Evolutionary conservation across 257 asterid species (phyloP).

Genomic region (Ophiorrhiza pumila): DNA sequence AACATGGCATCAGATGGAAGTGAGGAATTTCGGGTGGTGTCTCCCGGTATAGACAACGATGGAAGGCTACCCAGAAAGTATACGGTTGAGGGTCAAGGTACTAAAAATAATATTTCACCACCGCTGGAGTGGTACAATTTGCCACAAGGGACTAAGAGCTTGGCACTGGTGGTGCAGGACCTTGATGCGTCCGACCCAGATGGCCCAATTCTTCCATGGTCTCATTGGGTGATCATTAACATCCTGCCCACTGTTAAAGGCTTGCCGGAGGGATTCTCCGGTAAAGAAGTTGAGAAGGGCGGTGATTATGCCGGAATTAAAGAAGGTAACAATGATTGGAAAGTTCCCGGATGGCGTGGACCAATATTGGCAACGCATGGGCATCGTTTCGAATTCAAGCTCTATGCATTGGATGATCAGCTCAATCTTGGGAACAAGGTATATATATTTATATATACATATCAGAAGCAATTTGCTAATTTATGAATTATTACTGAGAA

Average conservation of each 20-base stretch:
- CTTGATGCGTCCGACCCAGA: constrained; percentile 74
- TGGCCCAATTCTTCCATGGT: constrained; percentile 54
- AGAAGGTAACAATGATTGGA: constrained; percentile 69
- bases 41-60: constrained; percentile 46
- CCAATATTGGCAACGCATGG: constrained; percentile 56
- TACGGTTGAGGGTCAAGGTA: constrained; percentile 82
- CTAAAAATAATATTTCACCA: constrained; percentile 58
- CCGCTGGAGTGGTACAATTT: constrained; percentile 84
- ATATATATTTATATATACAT: too few species aligned
- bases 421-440: constrained; percentile 80
- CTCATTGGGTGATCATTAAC: constrained; percentile 70
- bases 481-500: too few species aligned
- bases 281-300: constrained; percentile 44
- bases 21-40: constrained; percentile 60
- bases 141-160: constrained; percentile 53
- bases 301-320: constrained; percentile 45
- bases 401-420: constrained; percentile 61
- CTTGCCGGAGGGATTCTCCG: constrained; percentile 83
- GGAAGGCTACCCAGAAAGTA: constrained; percentile 71
- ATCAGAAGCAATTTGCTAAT: too few species aligned
- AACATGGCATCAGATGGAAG: constrained; percentile 54
- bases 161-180: constrained; percentile 69
- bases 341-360: constrained; percentile 67
- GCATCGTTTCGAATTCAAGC: constrained; percentile 73
- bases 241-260: constrained; percentile 74